A percentile compares a stretch with the other conserved stretches of the same genome.
Evolutionary conservation across 2,329 filamentous ascomycete genomes (phyloP).

Genomic region (Alternaria dauci): DNA sequence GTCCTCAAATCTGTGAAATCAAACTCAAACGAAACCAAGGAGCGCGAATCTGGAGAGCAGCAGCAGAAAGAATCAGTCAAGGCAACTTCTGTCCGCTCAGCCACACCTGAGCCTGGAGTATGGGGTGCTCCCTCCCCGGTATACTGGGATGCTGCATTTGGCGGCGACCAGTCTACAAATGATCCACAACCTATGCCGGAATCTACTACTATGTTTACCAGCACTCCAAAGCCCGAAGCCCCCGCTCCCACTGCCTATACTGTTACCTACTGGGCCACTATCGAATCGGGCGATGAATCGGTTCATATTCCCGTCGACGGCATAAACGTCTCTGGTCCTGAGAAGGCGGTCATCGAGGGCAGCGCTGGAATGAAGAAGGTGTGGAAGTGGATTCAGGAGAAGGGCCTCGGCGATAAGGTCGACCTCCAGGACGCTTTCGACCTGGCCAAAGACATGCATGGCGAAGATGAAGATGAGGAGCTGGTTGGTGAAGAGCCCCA

Average conservation of each 20-base stretch:
- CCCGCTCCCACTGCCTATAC: slow-evolving; percentile 2
- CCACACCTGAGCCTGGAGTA: background rate
- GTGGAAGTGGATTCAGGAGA: slow-evolving; percentile 39
- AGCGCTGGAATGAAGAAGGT: slow-evolving; percentile 27
- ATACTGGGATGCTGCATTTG: background rate
- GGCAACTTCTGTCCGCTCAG: background rate
- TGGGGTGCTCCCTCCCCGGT: too few relatives aligned
- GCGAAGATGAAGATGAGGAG: background rate
- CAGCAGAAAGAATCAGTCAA: background rate
- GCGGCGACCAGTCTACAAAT: background rate
- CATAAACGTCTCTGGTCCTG: slow-evolving; percentile 25
- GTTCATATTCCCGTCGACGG: slow-evolving; percentile 29
- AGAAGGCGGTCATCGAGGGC: slow-evolving; percentile 26
- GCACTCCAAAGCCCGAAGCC: background rate
- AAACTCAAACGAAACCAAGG: background rate
- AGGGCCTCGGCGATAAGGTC: slow-evolving; percentile 25
- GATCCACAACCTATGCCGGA: background rate
- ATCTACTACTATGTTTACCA: background rate
- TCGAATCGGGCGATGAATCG: slow-evolving; percentile 22
- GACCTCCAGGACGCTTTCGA: slow-evolving; percentile 35
- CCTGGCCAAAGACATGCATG: slow-evolving; percentile 27
- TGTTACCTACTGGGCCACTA: slow-evolving; percentile 33
- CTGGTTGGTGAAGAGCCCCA: background rate
- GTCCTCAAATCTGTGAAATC: background rate
- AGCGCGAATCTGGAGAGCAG: background rate